A percentile compares a stretch with the other conserved stretches of the same genome.
phyloP scores from a whole-genome alignment of 2,329 filamentous ascomycete genomes.

The Aspergillus persii region DNA sequence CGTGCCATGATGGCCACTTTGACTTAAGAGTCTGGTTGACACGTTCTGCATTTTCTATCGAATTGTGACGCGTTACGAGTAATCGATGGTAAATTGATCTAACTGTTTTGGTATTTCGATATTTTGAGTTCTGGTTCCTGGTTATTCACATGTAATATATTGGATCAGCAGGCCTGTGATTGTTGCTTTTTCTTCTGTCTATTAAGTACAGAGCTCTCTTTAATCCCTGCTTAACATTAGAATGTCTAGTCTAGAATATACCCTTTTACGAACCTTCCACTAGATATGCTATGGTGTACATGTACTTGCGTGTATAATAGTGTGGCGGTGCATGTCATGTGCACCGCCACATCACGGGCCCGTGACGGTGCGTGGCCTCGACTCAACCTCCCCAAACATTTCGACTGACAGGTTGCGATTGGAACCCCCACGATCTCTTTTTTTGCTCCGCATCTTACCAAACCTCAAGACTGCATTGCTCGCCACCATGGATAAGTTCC shows the following conservation, averaged over 20 bases:
- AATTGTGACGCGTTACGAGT: not conserved
- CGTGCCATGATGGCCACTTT: slow-evolving; percentile 70
- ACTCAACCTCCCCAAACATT: slow-evolving; percentile 5
- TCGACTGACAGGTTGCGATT: not conserved
- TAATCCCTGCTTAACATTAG: not conserved
- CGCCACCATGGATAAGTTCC: slow-evolving; percentile 64
- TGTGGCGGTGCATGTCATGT: slow-evolving; percentile 24
- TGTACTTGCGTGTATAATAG: too few species aligned
- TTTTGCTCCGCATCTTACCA: not conserved
- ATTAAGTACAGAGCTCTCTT: too few species aligned
- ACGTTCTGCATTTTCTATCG: slow-evolving; percentile 2
- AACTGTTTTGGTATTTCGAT: not conserved
- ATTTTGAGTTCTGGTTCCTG: not conserved
- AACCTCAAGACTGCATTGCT: slow-evolving; percentile 5
- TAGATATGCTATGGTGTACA: too few species aligned
- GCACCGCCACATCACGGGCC: not conserved
- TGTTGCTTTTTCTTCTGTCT: not conserved
- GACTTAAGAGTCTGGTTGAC: slow-evolving; percentile 45
- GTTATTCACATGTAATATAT: not conserved
- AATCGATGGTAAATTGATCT: not conserved
- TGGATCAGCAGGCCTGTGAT: not conserved
- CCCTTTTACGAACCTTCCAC: not conserved
- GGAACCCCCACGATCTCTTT: not conserved
- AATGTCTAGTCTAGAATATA: not conserved
- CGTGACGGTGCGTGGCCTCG: slow-evolving; percentile 4